Evolutionary conservation across 371 early-diverging fungal species (phyloP).

Genomic region (Actinomortierella ambigua): DNA sequence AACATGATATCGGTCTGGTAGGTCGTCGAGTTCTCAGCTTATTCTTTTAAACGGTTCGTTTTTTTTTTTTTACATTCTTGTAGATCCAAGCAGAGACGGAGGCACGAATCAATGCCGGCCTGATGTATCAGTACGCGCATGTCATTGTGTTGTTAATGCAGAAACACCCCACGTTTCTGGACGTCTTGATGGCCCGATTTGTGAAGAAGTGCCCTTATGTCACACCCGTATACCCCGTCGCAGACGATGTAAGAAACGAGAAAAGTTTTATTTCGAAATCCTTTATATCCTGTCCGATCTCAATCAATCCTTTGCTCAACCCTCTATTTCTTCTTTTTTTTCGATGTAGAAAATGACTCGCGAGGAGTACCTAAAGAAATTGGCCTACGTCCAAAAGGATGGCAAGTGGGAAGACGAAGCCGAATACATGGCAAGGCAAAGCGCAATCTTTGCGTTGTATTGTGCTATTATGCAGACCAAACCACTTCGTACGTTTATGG

Average conservation of each 20-base stretch:
- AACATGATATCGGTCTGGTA: neutral
- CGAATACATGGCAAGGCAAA: conserved; percentile 72
- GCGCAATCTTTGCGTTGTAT: conserved; percentile 75
- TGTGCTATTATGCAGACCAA: conserved; percentile 77
- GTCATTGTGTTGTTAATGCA: conserved; percentile 66
- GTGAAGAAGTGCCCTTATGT: conserved; percentile 81
- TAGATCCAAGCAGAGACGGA: conserved; percentile 80
- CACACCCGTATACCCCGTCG: conserved; percentile 69
- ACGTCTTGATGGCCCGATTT: conserved; percentile 75
- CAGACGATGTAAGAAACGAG: conserved; percentile 22
- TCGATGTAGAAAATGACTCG: conserved; percentile 48
- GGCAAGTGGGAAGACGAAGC: conserved; percentile 65
- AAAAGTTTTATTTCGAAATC: neutral
- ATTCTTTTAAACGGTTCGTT: neutral
- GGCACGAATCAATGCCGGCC: conserved; percentile 61
- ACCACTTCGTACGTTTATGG: conserved; percentile 39
- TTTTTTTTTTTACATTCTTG: neutral
- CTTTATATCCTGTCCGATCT: neutral
- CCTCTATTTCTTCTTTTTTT: conserved; percentile 24
- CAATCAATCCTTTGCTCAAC: too few relatives aligned
- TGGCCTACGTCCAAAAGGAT: conserved; percentile 58
- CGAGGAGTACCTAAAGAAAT: conserved; percentile 44
- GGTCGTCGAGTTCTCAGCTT: neutral
- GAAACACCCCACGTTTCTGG: conserved; percentile 62
- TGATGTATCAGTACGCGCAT: conserved; percentile 77